These are phyloP conservation scores for Cercospora brassicicola DNA, from an alignment of 2,329 filamentous ascomycete genomes.

Conservation along the genomic window DNA sequence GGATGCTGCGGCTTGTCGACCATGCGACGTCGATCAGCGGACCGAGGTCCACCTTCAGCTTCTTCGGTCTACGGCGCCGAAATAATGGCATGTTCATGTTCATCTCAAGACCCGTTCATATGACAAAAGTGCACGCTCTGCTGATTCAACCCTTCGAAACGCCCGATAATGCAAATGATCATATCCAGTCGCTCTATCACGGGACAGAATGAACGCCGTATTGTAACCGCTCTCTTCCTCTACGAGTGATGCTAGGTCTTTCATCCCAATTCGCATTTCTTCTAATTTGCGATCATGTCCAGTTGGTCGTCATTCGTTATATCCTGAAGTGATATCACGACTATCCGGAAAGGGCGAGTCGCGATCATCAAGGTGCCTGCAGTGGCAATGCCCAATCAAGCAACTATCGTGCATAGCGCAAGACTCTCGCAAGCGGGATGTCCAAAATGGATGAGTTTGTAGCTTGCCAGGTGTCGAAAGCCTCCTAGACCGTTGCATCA, in stretches of 20 bases:
- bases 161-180: background rate
- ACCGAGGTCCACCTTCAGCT: conserved; percentile 11
- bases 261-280: background rate
- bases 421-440: background rate
- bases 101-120: background rate
- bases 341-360: background rate
- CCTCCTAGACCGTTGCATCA: conserved; percentile 62
- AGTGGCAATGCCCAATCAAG: background rate
- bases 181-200: background rate
- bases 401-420: background rate
- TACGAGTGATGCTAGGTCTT: background rate
- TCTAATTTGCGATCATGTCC: background rate
- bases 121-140: background rate
- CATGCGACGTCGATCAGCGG: conserved; percentile 16
- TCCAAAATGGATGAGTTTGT: background rate
- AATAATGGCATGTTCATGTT: background rate
- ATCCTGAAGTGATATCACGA: background rate
- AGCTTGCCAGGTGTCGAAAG: background rate
- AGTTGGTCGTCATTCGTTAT: background rate
- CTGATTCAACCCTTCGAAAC: background rate
- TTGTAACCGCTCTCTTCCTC: background rate
- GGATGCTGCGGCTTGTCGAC: background rate
- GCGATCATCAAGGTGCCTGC: background rate
- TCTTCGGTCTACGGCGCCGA: conserved; percentile 5
- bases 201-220: background rate